phyloP scores from a whole-genome alignment of 2,329 filamentous ascomycete genomes.

The Teratosphaeria pseudoeucalypti region DNA sequence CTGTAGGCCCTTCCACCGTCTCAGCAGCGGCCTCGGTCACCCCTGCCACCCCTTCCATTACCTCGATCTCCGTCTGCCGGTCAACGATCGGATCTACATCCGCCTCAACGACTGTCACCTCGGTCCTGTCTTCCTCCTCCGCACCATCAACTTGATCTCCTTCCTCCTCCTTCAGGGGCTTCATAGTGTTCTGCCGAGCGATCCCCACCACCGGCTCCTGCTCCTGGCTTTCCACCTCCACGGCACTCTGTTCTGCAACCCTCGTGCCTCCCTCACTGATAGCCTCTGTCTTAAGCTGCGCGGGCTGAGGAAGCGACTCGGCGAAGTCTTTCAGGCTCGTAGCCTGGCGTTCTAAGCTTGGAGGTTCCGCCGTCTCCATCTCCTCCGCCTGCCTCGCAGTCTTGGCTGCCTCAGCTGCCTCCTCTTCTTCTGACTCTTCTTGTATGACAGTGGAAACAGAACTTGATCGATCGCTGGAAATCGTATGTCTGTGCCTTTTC shows the following conservation, averaged over 20 bases:
- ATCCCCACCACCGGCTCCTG: conserved; percentile 4
- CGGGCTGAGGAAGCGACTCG: conserved; percentile 5
- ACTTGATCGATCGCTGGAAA: conserved; percentile 56
- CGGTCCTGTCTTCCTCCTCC: conserved; percentile 6
- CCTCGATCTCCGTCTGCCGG: neutral
- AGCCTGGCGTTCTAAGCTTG: conserved; percentile 16
- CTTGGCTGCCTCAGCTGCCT: conserved; percentile 4
- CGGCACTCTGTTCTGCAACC: conserved; percentile 2
- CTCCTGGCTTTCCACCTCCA: conserved; percentile 2
- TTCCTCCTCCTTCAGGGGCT: conserved; percentile 12
- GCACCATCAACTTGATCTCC: conserved; percentile 11
- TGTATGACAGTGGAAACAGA: conserved; percentile 74
- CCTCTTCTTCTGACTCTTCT: conserved; percentile 58
- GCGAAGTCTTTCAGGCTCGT: conserved; percentile 13
- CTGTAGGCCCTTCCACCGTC: neutral
- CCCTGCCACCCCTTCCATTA: no score
- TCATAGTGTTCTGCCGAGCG: conserved; percentile 9
- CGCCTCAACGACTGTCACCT: neutral
- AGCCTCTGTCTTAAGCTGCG: conserved; percentile 4
- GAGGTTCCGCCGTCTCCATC: conserved; percentile 1
- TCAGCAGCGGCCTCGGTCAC: neutral
- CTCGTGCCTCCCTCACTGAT: conserved; percentile 5
- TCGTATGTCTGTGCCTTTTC: conserved; percentile 71
- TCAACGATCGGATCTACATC: neutral
- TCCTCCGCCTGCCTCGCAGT: neutral